Evolutionary conservation across 2,329 filamentous ascomycete species (phyloP).

Genomic region (Aspergillus texensis): DNA sequence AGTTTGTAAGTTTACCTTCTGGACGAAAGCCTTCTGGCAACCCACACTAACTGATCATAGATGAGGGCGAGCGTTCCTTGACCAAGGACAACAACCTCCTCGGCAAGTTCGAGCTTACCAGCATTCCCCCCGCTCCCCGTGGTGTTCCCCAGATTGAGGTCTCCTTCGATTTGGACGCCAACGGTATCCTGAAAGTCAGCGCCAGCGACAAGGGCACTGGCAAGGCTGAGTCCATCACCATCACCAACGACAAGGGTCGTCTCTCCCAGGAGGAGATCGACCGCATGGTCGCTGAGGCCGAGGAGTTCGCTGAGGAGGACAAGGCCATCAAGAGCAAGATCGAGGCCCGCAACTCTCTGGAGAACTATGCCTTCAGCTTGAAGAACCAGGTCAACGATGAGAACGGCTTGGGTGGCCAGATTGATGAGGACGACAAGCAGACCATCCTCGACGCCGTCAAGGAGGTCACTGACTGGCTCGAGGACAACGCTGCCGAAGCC

Average conservation of each 20-base stretch:
- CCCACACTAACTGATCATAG: constrained; percentile 29
- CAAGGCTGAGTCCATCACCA: constrained; percentile 96
- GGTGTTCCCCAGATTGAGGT: constrained; percentile 99
- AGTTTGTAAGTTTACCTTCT: constrained; percentile 60
- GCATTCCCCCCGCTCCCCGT: constrained; percentile 91
- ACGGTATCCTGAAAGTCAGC: constrained; percentile 96
- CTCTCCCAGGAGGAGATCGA: constrained; percentile 96
- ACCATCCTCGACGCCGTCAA: constrained; percentile 93
- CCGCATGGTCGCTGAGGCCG: constrained; percentile 97
- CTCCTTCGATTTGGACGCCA: constrained; percentile 95
- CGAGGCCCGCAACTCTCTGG: constrained; percentile 91
- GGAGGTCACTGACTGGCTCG: constrained; percentile 95
- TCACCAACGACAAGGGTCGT: constrained; percentile 99
- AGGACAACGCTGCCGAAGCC: constrained; percentile 87
- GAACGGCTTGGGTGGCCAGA: constrained; percentile 96
- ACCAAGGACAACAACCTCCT: constrained; percentile 97
- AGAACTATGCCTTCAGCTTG: constrained; percentile 98
- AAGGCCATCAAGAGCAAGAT: constrained; percentile 97
- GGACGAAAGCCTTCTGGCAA: background rate
- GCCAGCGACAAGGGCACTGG: constrained; percentile 98
- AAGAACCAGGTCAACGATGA: constrained; percentile 99
- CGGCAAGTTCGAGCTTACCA: constrained; percentile 97
- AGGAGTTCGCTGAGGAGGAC: constrained; percentile 99
- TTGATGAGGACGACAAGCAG: constrained; percentile 98
- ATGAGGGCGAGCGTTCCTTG: constrained; percentile 88